Base-by-base conservation (phyloP, 108 stramenopile species). In the Nitzschia sp. region DNA sequence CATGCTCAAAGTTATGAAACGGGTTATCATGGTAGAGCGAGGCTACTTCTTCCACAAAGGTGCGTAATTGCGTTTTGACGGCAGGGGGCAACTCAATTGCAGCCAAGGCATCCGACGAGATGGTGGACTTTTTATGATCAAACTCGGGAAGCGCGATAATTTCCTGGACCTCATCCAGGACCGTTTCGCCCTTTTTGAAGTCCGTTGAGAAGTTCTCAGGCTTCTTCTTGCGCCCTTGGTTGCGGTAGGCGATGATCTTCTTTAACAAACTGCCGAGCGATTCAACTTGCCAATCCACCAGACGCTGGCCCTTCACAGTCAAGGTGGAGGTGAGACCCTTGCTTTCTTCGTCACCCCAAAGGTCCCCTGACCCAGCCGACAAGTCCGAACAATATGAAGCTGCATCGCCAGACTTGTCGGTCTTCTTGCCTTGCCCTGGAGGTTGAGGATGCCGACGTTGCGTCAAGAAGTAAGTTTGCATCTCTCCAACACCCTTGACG, bases 201-300 rank as follows among this genome's bases (percentile, higher is more conserved):
- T 3, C 26, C 13, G n/a, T 11, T 18, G 64, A 33, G 49, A 65
- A 30, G 2, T 24, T 29, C 18, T 32, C 47, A 29, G 28, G 29
- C 26, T 19, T 49, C n/a, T 49, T 53, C 47, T 65, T 65, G 30
- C 45, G 49, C 1, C 54, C 66, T 30, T 55, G 27, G 45, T 68
- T 56, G 29, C 68, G 59, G 38, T 46, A 46, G 27, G 68, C 68
- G 3, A 70, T 24, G 29, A 76, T 64, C n/a, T 55, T 63, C 32
- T 31, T 26, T 3, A 76, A 34, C 11, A 69, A 56, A 0, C 38
- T 30, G 13, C 27, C 26, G 32, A 70, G 56, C 21, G 66, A 51
- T 29, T 67, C 67, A 1, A 59, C 74, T 24, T 75, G 64, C 66
- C 67, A 75, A 5, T 68, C 58, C 48, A 78, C 47, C n/a, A 78